Conservation (phyloP, 345 rosid genomes). For the Gossypium arboreum region DNA sequence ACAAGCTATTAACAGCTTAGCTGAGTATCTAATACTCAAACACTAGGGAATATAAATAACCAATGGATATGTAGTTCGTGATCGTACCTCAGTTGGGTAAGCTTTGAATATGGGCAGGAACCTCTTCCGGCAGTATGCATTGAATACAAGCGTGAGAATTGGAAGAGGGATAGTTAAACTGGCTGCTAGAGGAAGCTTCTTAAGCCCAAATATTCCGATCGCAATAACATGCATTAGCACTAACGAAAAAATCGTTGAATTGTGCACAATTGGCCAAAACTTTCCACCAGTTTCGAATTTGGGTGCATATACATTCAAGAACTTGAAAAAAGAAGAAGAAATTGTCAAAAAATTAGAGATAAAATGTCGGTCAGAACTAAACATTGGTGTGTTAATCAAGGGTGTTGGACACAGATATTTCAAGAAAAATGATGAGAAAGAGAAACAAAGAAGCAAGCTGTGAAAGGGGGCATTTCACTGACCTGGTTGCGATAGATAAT, state of each 20-base stretch:
- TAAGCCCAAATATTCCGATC: slow-evolving; percentile 78
- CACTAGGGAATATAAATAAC: background rate
- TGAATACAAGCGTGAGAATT: slow-evolving; percentile 68
- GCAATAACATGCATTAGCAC: slow-evolving; percentile 85
- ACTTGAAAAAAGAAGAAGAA: slow-evolving; percentile 37
- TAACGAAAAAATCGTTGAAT: slow-evolving; percentile 63
- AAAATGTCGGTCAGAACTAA: background rate
- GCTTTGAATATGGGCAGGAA: slow-evolving; percentile 64
- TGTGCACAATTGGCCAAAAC: slow-evolving; percentile 83
- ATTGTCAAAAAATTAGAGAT: background rate
- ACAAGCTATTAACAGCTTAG: too few species aligned
- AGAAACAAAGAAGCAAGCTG: background rate
- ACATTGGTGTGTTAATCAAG: background rate
- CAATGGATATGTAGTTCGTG: background rate
- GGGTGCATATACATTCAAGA: slow-evolving; percentile 68
- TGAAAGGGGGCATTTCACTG: slow-evolving; percentile 14
- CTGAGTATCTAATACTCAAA: too few species aligned
- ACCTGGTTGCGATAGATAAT: slow-evolving; percentile 92
- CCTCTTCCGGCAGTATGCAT: slow-evolving; percentile 64
- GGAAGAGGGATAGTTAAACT: slow-evolving; percentile 76
- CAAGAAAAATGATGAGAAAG: background rate
- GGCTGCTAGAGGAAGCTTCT: slow-evolving; percentile 70
- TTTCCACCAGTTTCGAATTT: slow-evolving; percentile 74
- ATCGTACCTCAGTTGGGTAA: slow-evolving; percentile 73
- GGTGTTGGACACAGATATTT: background rate